phyloP scores from a whole-genome alignment of 148 eudicot genomes.

The Diospyros lotus region DNA sequence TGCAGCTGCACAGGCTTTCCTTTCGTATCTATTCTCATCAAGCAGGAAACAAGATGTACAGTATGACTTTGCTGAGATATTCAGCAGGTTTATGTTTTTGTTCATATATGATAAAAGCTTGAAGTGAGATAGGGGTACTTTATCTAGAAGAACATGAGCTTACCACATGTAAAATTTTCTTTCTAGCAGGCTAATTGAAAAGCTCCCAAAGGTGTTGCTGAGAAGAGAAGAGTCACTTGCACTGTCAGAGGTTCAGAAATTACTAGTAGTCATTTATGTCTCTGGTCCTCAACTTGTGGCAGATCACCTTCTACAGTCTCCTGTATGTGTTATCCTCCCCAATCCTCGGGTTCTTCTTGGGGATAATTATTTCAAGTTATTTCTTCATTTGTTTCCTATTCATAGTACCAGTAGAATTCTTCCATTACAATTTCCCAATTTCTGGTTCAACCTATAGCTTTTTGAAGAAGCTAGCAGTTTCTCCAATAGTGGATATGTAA shows the following conservation, averaged over 20 bases:
- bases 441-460: slow-evolving; percentile 9
- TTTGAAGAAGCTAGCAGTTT: background rate
- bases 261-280: slow-evolving; percentile 74
- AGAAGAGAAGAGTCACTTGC: slow-evolving; percentile 76
- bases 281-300: slow-evolving; percentile 81
- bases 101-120: slow-evolving; percentile 1
- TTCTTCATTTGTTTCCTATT: background rate
- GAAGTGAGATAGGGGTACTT: slow-evolving; percentile 5
- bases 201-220: slow-evolving; percentile 77
- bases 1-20: slow-evolving; percentile 58
- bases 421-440: slow-evolving; percentile 8
- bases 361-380: slow-evolving; percentile 1
- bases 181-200: slow-evolving; percentile 67
- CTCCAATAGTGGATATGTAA: background rate
- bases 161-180: slow-evolving; percentile 5
- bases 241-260: slow-evolving; percentile 67
- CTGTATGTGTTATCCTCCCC: slow-evolving; percentile 45
- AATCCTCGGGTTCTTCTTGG: background rate
- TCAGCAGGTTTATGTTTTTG: slow-evolving; percentile 56
- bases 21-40: slow-evolving; percentile 49
- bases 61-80: slow-evolving; percentile 57
- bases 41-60: slow-evolving; percentile 38
- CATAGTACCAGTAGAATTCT: background rate
- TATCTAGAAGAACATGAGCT: background rate
- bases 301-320: slow-evolving; percentile 66